phyloP scores from a whole-genome alignment of 768 basidiomycete genomes.

The Epithele typhae region DNA sequence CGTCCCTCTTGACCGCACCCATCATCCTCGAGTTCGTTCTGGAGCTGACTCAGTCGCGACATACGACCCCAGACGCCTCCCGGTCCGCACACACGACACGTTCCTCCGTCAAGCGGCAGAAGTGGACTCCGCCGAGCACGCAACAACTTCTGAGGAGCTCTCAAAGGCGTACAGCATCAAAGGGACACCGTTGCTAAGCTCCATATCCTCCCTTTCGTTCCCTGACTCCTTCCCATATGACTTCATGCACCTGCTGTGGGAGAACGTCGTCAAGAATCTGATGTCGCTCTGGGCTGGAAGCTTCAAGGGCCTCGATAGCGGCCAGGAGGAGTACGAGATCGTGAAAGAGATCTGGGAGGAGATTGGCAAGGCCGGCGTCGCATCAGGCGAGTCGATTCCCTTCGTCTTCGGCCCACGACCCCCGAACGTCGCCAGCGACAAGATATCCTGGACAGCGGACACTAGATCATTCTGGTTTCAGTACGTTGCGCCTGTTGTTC shows the following conservation, averaged over 20 bases:
- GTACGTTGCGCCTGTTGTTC: constrained; percentile 36
- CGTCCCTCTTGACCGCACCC: constrained; percentile 12
- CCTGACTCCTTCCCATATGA: constrained; percentile 41
- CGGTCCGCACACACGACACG: constrained; percentile 13
- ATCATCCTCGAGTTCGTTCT: constrained; percentile 1
- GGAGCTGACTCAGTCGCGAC: background rate
- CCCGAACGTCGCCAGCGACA: constrained; percentile 30
- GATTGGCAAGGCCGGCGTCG: constrained; percentile 30
- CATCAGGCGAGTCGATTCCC: constrained; percentile 34
- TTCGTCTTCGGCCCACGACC: constrained; percentile 31
- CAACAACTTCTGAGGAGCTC: constrained; percentile 4
- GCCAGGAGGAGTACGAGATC: constrained; percentile 27
- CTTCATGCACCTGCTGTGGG: constrained; percentile 46
- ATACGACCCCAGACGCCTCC: constrained; percentile 15
- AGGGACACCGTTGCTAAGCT: constrained; percentile 26
- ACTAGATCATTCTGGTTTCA: constrained; percentile 36
- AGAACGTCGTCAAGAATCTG: constrained; percentile 40
- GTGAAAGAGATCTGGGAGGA: constrained; percentile 34
- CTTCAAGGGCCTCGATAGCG: constrained; percentile 36
- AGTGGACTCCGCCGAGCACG: constrained; percentile 9
- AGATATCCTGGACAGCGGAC: constrained; percentile 31
- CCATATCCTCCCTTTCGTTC: constrained; percentile 31
- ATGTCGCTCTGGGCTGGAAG: constrained; percentile 36
- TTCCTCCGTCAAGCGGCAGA: constrained; percentile 7
- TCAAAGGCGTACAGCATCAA: constrained; percentile 20